These are phyloP conservation scores for Miscanthus sacchariflorus DNA, from an alignment of 202 grass and related monocot genomes.

Conservation along the genomic window DNA sequence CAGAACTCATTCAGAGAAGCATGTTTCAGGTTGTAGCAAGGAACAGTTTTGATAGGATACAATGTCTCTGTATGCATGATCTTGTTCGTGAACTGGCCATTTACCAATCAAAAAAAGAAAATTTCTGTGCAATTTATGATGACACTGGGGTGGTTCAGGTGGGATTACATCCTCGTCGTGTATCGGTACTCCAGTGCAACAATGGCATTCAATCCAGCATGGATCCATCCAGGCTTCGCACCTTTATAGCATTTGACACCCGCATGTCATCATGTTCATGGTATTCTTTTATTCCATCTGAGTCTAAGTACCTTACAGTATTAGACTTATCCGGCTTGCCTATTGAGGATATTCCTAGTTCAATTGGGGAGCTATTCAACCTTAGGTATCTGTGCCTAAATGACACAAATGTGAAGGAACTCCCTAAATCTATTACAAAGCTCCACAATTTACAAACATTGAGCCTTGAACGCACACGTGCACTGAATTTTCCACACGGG, in stretches of 20 bases:
- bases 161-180: slow-evolving; percentile 9
- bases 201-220: neutral
- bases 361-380: slow-evolving; percentile 52
- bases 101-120: slow-evolving; percentile 24
- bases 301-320: slow-evolving; percentile 49
- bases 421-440: slow-evolving; percentile 43
- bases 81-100: slow-evolving; percentile 57
- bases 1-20: slow-evolving; percentile 47
- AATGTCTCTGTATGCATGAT: slow-evolving; percentile 54
- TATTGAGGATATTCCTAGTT: slow-evolving; percentile 44
- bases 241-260: slow-evolving; percentile 48
- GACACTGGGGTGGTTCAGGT: slow-evolving; percentile 1
- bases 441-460: slow-evolving; percentile 57
- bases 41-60: slow-evolving; percentile 50
- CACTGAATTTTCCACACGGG: slow-evolving; percentile 26
- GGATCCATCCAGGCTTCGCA: slow-evolving; percentile 28
- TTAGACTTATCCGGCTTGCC: slow-evolving; percentile 47
- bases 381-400: slow-evolving; percentile 48
- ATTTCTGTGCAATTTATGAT: slow-evolving; percentile 43
- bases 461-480: slow-evolving; percentile 27
- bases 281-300: slow-evolving; percentile 27
- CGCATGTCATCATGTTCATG: slow-evolving; percentile 13
- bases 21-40: slow-evolving; percentile 52
- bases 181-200: slow-evolving; percentile 21
- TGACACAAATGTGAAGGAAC: slow-evolving; percentile 44